Conservation (phyloP, 2,329 filamentous ascomycete genomes). For the Cercospora berteroae region DNA sequence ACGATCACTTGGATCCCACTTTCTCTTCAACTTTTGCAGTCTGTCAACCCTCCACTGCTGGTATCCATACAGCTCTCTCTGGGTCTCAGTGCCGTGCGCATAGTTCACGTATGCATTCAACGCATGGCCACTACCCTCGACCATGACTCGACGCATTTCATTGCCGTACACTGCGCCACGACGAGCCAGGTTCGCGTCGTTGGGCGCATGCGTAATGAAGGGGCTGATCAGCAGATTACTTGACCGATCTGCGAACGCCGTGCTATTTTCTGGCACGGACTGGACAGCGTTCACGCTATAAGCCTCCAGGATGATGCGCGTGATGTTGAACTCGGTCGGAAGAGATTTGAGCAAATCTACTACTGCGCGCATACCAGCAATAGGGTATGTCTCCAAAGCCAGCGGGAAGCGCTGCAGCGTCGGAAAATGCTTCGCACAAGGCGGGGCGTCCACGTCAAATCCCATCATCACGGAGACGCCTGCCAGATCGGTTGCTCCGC, state of each 20-base stretch:
- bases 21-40: constrained; percentile 48
- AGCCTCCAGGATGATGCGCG: constrained; percentile 8
- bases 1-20: constrained; percentile 47
- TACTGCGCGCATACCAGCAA: background rate
- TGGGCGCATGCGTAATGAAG: background rate
- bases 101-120: constrained; percentile 44
- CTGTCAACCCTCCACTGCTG: constrained; percentile 51
- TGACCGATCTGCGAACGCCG: background rate
- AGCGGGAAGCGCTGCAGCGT: background rate
- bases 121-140: constrained; percentile 2
- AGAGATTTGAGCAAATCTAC: constrained; percentile 5
- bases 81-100: constrained; percentile 42
- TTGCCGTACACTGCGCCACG: constrained; percentile 8
- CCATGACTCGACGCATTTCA: constrained; percentile 4
- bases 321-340: background rate
- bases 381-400: background rate
- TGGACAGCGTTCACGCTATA: constrained; percentile 7
- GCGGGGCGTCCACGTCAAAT: background rate
- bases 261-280: background rate
- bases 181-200: background rate
- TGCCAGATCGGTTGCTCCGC: background rate
- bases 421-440: background rate
- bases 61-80: constrained; percentile 52
- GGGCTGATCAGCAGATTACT: background rate
- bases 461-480: background rate